Evolutionary conservation across 2,329 filamentous ascomycete genomes (phyloP), one percentile per base, ranked within the genome.

Genomic region (Xylariaceae sp.): DNA sequence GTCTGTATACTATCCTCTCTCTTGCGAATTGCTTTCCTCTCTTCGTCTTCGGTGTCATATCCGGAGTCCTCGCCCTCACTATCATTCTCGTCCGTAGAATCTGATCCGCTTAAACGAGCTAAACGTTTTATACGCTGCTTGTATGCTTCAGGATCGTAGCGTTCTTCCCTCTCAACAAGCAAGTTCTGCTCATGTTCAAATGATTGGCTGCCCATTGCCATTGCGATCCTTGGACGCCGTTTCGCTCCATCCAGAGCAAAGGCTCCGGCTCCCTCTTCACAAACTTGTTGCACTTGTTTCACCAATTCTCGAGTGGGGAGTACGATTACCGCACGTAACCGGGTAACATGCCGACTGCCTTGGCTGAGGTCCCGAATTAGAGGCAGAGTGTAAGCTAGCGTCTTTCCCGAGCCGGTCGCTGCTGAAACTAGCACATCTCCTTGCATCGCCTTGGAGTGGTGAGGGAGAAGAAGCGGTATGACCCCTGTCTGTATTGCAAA

Each of bases 341-440:
- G 82, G 0, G 88, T 89, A 23, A 61, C 9, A 85, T 79, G 18
- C 75, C 75, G 62, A 37, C 61, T 68, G 11, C 81, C 81, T 26
- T 82, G 77, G 60, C 87, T 86, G 42, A 99, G 76, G 44, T 88
- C 86, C 39, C 91, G 84, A 3, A 96, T 81, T 53, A 99, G 85
- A 0, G 94, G 94, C 2, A 99, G 76, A 0, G 93, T 84, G 66
- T 99, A 99, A 0, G 93, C 89, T 13, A 99, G 73, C 0, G 94
- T 99, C 70, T 99, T 99, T 51, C 94, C 94, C 0, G 94, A 97
- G 7, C 94, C 94, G 0, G 94, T 99, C 1, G 93, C 89, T 0
- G 95, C 94, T 6, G 92, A 94, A 2, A 99, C 87, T 37, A 96
- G 87, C 4, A 99, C 73, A 70, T 99, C 94, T 4, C 91, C 89